Percentiles rank a stretch among this genome's conserved stretches.
Evolutionary conservation across 495 filamentous ascomycete species (phyloP).

Genomic region (Talaromyces ruber): DNA sequence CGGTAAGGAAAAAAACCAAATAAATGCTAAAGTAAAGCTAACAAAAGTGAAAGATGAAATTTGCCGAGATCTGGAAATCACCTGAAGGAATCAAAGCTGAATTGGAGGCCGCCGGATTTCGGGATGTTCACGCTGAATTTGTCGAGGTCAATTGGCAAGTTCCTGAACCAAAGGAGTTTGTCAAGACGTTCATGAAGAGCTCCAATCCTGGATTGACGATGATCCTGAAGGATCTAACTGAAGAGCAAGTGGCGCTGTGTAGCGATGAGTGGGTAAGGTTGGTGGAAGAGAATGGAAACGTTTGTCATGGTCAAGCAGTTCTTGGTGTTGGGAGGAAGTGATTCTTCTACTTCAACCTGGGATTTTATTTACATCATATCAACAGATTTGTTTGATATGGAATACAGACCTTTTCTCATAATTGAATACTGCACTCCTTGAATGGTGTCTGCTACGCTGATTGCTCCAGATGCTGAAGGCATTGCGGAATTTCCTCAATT

Average conservation of each 20-base stretch:
- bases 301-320: slow-evolving; percentile 1
- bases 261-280: slow-evolving; percentile 1
- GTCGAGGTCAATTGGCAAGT: background rate
- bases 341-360: too few relatives aligned
- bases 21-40: background rate
- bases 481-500: too few relatives aligned
- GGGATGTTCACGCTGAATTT: background rate
- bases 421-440: too few relatives aligned
- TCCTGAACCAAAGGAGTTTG: background rate
- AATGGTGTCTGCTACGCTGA: too few relatives aligned
- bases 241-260: background rate
- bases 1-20: background rate
- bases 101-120: background rate
- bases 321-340: slow-evolving; percentile 2
- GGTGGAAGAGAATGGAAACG: background rate
- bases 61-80: background rate
- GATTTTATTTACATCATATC: background rate
- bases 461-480: too few relatives aligned
- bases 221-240: background rate
- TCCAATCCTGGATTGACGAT: background rate
- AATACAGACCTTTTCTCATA: too few relatives aligned
- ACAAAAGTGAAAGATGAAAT: background rate
- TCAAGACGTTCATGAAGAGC: background rate
- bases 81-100: background rate
- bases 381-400: too few relatives aligned